Conservation (phyloP, 2,329 filamentous ascomycete genomes). For the Fusarium neocosmosporiellum region DNA sequence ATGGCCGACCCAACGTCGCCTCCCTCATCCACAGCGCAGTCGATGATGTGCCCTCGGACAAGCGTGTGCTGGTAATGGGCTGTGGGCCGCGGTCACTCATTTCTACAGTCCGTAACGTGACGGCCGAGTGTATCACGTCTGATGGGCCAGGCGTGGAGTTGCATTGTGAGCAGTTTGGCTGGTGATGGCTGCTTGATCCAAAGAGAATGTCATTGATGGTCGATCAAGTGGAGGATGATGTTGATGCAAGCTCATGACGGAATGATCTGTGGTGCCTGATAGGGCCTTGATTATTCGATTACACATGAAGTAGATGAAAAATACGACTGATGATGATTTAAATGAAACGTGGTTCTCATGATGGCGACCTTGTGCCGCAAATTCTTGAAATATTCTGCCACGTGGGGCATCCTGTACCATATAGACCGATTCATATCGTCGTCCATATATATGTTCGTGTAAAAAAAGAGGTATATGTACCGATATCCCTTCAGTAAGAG, state of each 20-base stretch:
- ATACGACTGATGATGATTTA: slow-evolving; percentile 9
- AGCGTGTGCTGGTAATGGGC: slow-evolving; percentile 56
- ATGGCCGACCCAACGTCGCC: slow-evolving; percentile 52
- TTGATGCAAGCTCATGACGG: not conserved
- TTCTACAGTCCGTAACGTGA: slow-evolving; percentile 54
- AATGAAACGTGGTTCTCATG: not conserved
- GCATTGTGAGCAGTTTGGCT: slow-evolving; percentile 61
- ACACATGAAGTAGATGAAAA: not conserved
- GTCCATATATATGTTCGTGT: slow-evolving; percentile 23
- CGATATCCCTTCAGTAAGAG: slow-evolving; percentile 28
- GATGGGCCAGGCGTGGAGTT: slow-evolving; percentile 59
- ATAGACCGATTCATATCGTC: slow-evolving; percentile 18
- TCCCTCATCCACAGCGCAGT: slow-evolving; percentile 50
- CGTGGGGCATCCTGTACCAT: slow-evolving; percentile 23
- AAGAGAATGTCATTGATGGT: not conserved
- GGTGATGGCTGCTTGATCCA: slow-evolving; percentile 42
- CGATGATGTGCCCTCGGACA: slow-evolving; percentile 37
- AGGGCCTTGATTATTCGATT: not conserved
- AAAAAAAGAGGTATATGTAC: slow-evolving; percentile 31
- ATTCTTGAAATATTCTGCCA: slow-evolving; percentile 8
- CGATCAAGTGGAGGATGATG: not conserved
- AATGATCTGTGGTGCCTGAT: not conserved
- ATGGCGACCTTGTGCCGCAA: not conserved
- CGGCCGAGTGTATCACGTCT: slow-evolving; percentile 52
- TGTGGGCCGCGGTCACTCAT: slow-evolving; percentile 60